A percentile compares a stretch with the other conserved stretches of the same genome.
These are phyloP conservation scores for Fusarium piperis DNA, from an alignment of 2,329 filamentous ascomycete genomes.

Conservation along the genomic window DNA sequence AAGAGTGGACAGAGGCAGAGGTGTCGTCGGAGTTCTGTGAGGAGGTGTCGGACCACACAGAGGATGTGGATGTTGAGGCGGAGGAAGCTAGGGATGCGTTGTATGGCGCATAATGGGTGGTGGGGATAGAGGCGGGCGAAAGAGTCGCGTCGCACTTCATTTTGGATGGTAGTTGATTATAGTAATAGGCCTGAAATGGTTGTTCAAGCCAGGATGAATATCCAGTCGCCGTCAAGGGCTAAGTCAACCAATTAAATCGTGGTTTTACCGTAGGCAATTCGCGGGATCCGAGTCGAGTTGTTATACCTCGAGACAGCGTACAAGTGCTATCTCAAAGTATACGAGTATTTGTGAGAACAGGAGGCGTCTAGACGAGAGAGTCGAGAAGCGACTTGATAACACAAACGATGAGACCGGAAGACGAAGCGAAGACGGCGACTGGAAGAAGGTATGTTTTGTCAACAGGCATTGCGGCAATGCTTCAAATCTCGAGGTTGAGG, in stretches of 20 bases:
- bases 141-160: constrained; percentile 66
- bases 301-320: constrained; percentile 54
- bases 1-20: constrained; percentile 69
- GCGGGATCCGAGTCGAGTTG: constrained; percentile 49
- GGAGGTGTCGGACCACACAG: constrained; percentile 79
- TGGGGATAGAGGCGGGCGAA: constrained; percentile 61
- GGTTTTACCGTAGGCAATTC: constrained; percentile 48
- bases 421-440: constrained; percentile 72
- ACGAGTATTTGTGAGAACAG: constrained; percentile 53
- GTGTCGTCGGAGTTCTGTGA: constrained; percentile 77
- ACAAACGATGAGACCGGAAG: constrained; percentile 67
- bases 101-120: constrained; percentile 67
- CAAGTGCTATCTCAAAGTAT: constrained; percentile 49
- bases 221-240: constrained; percentile 66
- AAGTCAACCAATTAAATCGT: constrained; percentile 61
- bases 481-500: constrained; percentile 41
- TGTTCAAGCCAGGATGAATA: constrained; percentile 46
- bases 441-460: constrained; percentile 60
- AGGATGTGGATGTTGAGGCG: constrained; percentile 79
- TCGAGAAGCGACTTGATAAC: constrained; percentile 57
- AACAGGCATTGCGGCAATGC: constrained; percentile 66
- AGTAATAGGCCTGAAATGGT: constrained; percentile 41
- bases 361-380: constrained; percentile 55
- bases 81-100: constrained; percentile 77
- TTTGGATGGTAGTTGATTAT: constrained; percentile 55